phyloP scores from a whole-genome alignment of 2,329 filamentous ascomycete species.

The Trichoderma oligosporum region DNA sequence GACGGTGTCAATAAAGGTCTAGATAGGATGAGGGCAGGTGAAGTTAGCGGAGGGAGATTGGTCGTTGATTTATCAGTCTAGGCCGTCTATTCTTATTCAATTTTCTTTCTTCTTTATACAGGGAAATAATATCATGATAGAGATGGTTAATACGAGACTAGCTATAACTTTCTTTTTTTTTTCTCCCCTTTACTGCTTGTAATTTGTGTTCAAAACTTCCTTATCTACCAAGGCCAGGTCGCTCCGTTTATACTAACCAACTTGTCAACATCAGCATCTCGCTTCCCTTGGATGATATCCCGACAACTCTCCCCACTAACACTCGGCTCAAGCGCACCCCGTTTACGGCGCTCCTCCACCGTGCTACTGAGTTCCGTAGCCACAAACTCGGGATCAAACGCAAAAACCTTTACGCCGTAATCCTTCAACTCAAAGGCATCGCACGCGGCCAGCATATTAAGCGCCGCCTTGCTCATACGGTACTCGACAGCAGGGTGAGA shows the following conservation, averaged over 20 bases:
- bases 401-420: constrained; percentile 32
- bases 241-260: constrained; percentile 4
- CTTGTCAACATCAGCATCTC: constrained; percentile 21
- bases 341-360: constrained; percentile 17
- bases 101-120: background rate
- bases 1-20: constrained; percentile 64
- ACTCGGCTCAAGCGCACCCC: constrained; percentile 5
- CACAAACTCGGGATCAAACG: constrained; percentile 34
- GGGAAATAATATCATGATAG: background rate
- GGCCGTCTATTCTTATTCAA: background rate
- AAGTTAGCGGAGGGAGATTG: constrained; percentile 64
- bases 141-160: background rate
- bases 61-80: constrained; percentile 47
- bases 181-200: background rate
- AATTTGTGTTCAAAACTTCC: too few relatives aligned
- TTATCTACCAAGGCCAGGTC: constrained; percentile 4
- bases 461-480: constrained; percentile 36
- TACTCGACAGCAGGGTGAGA: constrained; percentile 22
- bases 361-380: constrained; percentile 32
- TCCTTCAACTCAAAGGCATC: constrained; percentile 25
- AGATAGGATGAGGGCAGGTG: constrained; percentile 61
- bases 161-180: background rate
- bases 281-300: constrained; percentile 20
- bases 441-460: constrained; percentile 36
- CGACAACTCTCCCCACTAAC: constrained; percentile 14